Percentiles rank a stretch among this genome's conserved stretches.
These are phyloP conservation scores for Xylariaceae sp. DNA, from an alignment of 2,329 filamentous ascomycete genomes.

Conservation along the genomic window DNA sequence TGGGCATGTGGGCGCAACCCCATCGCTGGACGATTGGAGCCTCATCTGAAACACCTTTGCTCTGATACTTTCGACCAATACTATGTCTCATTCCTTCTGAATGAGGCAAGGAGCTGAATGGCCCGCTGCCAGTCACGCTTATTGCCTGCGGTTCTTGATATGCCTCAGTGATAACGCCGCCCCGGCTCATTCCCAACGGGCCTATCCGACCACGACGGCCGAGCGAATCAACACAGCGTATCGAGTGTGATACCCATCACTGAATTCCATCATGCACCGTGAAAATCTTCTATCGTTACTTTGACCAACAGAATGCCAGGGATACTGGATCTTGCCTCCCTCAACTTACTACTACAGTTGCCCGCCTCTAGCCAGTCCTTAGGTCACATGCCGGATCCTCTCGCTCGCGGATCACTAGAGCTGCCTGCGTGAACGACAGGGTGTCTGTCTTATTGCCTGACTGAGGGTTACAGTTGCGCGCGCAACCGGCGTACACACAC, in stretches of 20 bases:
- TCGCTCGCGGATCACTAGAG: constrained; percentile 17
- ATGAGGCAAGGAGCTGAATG: constrained; percentile 2
- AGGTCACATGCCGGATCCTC: constrained; percentile 26
- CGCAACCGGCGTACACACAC: constrained; percentile 11
- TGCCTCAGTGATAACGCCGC: too few relatives aligned
- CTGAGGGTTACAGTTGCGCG: constrained; percentile 25
- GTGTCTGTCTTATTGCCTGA: constrained; percentile 1
- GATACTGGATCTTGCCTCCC: not conserved
- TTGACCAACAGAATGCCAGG: constrained; percentile 2
- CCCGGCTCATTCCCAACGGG: too few relatives aligned
- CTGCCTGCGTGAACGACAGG: constrained; percentile 25
- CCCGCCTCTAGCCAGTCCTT: constrained; percentile 24
- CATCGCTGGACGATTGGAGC: constrained; percentile 15
- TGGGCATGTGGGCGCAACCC: too few relatives aligned
- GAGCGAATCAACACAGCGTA: constrained; percentile 6
- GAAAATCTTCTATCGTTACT: constrained; percentile 3
- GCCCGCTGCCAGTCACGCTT: too few relatives aligned
- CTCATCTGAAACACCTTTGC: constrained; percentile 18
- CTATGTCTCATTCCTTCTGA: constrained; percentile 14
- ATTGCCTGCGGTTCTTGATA: too few relatives aligned
- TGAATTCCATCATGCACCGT: not conserved
- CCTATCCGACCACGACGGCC: not conserved
- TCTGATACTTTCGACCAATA: constrained; percentile 9
- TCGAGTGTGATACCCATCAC: not conserved
- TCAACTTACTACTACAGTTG: constrained; percentile 7